Conservation (phyloP, 768 basidiomycete genomes). For the Termitomyces sp. region DNA sequence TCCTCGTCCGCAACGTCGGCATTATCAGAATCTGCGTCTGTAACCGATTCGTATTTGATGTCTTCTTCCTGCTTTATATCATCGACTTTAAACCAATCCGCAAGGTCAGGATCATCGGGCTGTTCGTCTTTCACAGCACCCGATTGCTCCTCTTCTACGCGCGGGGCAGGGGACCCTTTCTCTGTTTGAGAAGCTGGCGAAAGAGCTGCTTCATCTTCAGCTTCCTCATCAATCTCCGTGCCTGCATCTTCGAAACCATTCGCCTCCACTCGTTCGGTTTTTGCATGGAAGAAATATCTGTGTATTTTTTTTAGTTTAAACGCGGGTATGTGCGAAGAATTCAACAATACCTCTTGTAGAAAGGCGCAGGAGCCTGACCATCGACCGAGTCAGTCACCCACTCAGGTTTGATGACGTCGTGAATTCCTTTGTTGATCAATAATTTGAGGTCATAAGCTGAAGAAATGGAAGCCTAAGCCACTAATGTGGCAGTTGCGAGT, state of each 20-base stretch:
- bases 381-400: slow-evolving; percentile 84
- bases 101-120: slow-evolving; percentile 41
- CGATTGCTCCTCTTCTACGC: slow-evolving; percentile 15
- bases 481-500: not conserved
- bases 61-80: slow-evolving; percentile 17
- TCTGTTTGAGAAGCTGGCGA: not conserved
- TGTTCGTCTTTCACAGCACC: slow-evolving; percentile 23
- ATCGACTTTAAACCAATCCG: slow-evolving; percentile 61
- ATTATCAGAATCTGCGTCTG: slow-evolving; percentile 67
- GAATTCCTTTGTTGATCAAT: slow-evolving; percentile 61
- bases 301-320: not conserved
- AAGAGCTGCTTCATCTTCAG: not conserved
- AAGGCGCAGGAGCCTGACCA: slow-evolving; percentile 46
- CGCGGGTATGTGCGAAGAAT: not conserved
- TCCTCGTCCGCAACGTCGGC: slow-evolving; percentile 44
- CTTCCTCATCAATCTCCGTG: slow-evolving; percentile 17
- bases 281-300: slow-evolving; percentile 81
- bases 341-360: slow-evolving; percentile 57
- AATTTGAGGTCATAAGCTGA: slow-evolving; percentile 68
- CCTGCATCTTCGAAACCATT: slow-evolving; percentile 50
- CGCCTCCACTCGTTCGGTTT: slow-evolving; percentile 37
- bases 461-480: not conserved
- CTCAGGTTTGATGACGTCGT: slow-evolving; percentile 71
- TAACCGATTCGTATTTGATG: slow-evolving; percentile 42
- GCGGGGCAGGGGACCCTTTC: not conserved